Percentiles rank a stretch among this genome's conserved stretches.
Evolutionary conservation across 352 stramenopile species (phyloP).

Genomic region (Phytophthora multivora): DNA sequence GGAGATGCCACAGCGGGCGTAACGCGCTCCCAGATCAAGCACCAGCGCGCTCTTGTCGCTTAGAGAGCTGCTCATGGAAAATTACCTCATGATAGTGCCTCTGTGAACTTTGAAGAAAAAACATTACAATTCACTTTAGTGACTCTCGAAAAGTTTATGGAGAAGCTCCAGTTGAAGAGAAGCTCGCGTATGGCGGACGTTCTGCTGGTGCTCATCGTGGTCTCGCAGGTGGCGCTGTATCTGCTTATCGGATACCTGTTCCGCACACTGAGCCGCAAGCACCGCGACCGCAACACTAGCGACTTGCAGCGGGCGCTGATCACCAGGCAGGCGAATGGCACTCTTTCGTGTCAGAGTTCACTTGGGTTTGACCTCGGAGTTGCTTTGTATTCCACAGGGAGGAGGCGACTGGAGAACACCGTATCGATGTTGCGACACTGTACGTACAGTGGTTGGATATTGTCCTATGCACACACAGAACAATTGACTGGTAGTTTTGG

Average conservation of each 20-base stretch:
- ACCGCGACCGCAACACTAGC: constrained; percentile 14
- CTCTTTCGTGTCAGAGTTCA: background rate
- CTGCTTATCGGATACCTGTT: constrained; percentile 37
- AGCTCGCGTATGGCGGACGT: constrained; percentile 10
- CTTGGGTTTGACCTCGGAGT: background rate
- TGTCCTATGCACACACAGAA: background rate
- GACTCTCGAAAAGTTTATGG: background rate
- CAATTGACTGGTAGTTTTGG: background rate
- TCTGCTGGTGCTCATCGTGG: constrained; percentile 44
- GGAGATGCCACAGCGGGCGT: constrained; percentile 72
- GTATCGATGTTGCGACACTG: constrained; percentile 50
- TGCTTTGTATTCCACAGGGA: constrained; percentile 7
- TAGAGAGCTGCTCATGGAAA: constrained; percentile 29
- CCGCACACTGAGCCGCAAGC: constrained; percentile 28
- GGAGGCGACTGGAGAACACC: constrained; percentile 36
- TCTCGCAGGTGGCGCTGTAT: constrained; percentile 41
- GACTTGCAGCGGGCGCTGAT: constrained; percentile 39
- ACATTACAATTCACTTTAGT: background rate
- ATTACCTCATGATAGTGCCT: constrained; percentile 11
- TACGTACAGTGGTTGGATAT: background rate
- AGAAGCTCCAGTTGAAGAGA: constrained; percentile 10
- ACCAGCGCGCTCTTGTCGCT: constrained; percentile 73
- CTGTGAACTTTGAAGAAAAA: constrained; percentile 4
- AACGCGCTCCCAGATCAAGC: constrained; percentile 75
- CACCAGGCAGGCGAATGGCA: constrained; percentile 20